Evolutionary conservation across 306 rosid species (phyloP), one percentile per base, ranked within the genome.

Genomic region (Medicago arabica): DNA sequence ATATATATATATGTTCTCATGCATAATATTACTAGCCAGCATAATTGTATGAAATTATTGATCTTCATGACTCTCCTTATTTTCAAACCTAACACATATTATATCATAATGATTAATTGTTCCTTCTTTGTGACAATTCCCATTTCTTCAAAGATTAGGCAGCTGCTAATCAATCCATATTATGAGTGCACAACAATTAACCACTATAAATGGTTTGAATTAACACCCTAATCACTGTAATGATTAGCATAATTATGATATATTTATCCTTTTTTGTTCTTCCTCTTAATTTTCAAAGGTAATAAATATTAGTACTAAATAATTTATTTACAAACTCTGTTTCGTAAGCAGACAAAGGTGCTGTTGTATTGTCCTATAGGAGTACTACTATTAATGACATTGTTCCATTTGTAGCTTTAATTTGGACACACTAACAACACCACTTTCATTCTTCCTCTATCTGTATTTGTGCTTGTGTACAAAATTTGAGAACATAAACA

Each of bases 61-160:
- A 64, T 61, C 23, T 54, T 25, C 7, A 34, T 44, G 10, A 40
- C 15, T 5, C 11, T 54, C 18, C 50, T 36, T 63, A 25, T 68
- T 69, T 75, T 60, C 62, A 76, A 82, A 67, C 72, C 61, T 54
- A 31, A 16, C 38, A 28, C 17, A 28, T 71, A 81, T 71, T 71
- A 81, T 71, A 21, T 9, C 50, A 39, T 36, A 67, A 77, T 83
- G 58, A 78, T 80, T 28, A 31, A 14, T 59, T 59, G 83, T 74
- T 74, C 57, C 66, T 68, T 74, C 75, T 67, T 31, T 49, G 75
- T 54, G 51, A 72, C 62, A 58, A 77, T 46, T 65, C 61, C 31
- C 15, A 75, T 50, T 50, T 50, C 9, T 50, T 50, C 18, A 34
- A 5, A 34, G 38, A 2, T 34, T 34, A 34, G 38, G 38, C 38